Base-by-base conservation (phyloP, 2,329 filamentous ascomycete species). In the Microdochium bolleyi region DNA sequence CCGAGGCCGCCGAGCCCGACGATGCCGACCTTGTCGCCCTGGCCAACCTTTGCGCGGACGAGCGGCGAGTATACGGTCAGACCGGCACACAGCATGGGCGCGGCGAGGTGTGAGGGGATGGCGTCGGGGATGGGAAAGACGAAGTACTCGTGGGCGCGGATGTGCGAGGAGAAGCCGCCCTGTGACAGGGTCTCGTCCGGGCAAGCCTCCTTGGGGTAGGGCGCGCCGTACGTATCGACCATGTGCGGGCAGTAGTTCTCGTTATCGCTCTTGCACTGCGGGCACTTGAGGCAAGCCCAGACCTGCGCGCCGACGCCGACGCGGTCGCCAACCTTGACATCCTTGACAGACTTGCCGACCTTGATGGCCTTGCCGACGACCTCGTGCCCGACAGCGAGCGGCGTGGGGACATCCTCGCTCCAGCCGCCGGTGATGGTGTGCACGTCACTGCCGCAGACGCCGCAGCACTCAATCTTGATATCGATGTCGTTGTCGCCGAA, bases 21-120 rank as follows among this genome's bases (percentile, higher is more conserved):
- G 51, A 92, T 79, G 0, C 83, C 88, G 0, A 92, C 85, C 3
- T 70, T 75, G 66, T 87, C 88, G 3, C 87, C 88, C 0, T 85
- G 84, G 0, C 88, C 88, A 32, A 82, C 77, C 1, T 80, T 82
- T 34, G 87, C 83, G 25, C 84, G 77, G 50, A 78, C 77, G 16
- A 94, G 69, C 0, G 89, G 88, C 3, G 79, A 79, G 64, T 80
- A 94, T 0, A 85, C 79, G 0, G 89, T 94, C 51, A 92, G 77
- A 1, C 89, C 89, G 1, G 83, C 89, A 63, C 89, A 92, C 25
- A 92, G 75, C 73, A 94, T 83, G 1, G 88, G 88, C 1, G 87
- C 80, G 0, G 75, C 77, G 1, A 72, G 62, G 30, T 76, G 73
- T 0, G 73, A 73, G 8, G 72, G 66, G 10, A 83, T 66, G 1